Conservation (phyloP, 129 eudicot species). For the Artemisia argyi region DNA sequence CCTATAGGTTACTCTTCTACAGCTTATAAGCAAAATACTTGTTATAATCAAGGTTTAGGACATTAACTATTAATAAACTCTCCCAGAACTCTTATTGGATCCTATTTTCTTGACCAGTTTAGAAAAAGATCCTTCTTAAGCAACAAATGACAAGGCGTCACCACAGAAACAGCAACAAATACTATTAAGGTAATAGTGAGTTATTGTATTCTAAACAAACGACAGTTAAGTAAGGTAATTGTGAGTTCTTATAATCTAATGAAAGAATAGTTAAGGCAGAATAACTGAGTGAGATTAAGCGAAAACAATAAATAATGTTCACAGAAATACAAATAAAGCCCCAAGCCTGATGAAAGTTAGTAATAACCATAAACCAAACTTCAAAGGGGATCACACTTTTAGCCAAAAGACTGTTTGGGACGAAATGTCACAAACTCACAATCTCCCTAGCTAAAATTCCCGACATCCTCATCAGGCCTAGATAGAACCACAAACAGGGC, state of each 20-base stretch:
- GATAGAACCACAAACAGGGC: too few species aligned
- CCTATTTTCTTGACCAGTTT: neutral
- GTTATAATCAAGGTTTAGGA: too few species aligned
- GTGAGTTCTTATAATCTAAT: neutral
- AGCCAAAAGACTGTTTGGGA: too few species aligned
- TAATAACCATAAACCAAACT: neutral
- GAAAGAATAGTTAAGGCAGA: too few species aligned
- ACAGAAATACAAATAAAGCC: neutral
- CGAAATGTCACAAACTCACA: too few species aligned
- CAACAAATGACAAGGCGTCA: neutral
- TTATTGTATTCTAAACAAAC: neutral
- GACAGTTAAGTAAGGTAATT: neutral
- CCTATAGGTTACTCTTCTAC: too few species aligned
- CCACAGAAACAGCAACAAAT: neutral
- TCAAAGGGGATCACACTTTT: neutral
- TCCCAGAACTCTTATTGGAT: conserved; percentile 1
- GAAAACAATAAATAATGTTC: neutral
- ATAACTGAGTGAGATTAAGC: too few species aligned
- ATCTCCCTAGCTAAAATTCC: too few species aligned
- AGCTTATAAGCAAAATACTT: too few species aligned
- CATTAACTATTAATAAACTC: neutral
- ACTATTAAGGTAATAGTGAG: neutral
- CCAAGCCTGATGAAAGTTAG: neutral
- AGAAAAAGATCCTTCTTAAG: neutral
- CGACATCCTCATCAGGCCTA: too few species aligned